These are phyloP conservation scores for Hirsutella thompsonii DNA, from an alignment of 2,329 filamentous ascomycete species.

Conservation along the genomic window DNA sequence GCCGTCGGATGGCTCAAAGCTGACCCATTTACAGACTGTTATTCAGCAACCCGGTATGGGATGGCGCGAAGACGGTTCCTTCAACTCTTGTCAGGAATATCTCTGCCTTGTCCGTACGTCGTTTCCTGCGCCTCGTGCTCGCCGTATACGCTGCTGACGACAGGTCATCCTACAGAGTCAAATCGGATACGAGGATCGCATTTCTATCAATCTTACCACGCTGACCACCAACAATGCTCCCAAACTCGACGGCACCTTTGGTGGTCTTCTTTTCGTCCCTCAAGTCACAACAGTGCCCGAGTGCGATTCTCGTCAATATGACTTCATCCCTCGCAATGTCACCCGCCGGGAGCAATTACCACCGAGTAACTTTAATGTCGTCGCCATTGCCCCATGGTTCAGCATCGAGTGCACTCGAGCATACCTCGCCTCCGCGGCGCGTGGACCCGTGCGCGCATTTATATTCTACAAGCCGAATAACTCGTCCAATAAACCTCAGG, in stretches of 20 bases:
- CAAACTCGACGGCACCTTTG: conserved; percentile 46
- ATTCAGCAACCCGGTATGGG: conserved; percentile 46
- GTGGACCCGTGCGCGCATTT: conserved; percentile 47
- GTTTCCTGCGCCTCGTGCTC: not conserved
- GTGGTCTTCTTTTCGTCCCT: conserved; percentile 78
- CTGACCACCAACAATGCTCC: conserved; percentile 56
- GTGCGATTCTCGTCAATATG: conserved; percentile 49
- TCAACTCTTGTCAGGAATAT: conserved; percentile 44
- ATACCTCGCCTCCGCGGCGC: conserved; percentile 52
- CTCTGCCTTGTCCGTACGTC: conserved; percentile 40
- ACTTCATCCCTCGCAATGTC: conserved; percentile 62
- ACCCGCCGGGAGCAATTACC: conserved; percentile 61
- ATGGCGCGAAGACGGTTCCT: conserved; percentile 32
- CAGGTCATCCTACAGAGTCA: conserved; percentile 19
- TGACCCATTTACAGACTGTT: conserved; percentile 31
- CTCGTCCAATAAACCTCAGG: conserved; percentile 48
- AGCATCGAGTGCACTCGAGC: conserved; percentile 57
- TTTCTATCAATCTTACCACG: conserved; percentile 55
- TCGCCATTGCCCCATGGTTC: conserved; percentile 83
- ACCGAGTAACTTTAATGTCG: conserved; percentile 54
- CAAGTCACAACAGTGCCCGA: conserved; percentile 43
- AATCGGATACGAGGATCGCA: conserved; percentile 38
- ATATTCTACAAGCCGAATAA: conserved; percentile 50
- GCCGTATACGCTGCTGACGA: conserved; percentile 7
- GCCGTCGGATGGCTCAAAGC: not conserved